A percentile compares a stretch with the other conserved stretches of the same genome.
Conservation (phyloP, 1,139 yeast species). For the Kodamaea ohmeri region DNA sequence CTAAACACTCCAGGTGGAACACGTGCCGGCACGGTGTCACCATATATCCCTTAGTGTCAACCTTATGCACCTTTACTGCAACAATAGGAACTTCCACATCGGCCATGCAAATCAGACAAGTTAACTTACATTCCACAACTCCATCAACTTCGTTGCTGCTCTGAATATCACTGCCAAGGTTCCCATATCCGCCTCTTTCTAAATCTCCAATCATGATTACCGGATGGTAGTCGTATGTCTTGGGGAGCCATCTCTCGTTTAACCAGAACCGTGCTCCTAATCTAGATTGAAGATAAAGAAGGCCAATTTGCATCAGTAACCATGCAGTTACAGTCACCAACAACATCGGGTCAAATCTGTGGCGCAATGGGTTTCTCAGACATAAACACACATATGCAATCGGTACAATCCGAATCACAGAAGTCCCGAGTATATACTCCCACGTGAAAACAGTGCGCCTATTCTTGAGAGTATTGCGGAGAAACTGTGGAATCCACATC, state of each 20-base stretch:
- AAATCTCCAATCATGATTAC: constrained; percentile 57
- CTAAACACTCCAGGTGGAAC: constrained; percentile 83
- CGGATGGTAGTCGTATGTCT: constrained; percentile 81
- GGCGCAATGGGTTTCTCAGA: constrained; percentile 47
- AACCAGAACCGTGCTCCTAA: constrained; percentile 84
- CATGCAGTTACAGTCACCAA: constrained; percentile 47
- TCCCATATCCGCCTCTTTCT: constrained; percentile 40
- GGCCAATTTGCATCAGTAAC: constrained; percentile 53
- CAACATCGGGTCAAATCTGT: constrained; percentile 53
- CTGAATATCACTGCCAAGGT: constrained; percentile 42
- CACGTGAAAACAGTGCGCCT: constrained; percentile 64
- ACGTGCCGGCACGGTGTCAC: constrained; percentile 90
- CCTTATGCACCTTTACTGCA: constrained; percentile 21
- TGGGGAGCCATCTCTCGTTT: constrained; percentile 70
- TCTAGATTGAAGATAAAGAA: constrained; percentile 59
- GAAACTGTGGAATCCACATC: constrained; percentile 89
- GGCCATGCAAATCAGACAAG: constrained; percentile 91
- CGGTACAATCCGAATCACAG: constrained; percentile 62
- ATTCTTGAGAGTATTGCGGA: constrained; percentile 73
- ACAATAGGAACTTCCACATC: constrained; percentile 61
- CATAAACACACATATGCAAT: constrained; percentile 56
- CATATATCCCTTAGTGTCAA: constrained; percentile 59
- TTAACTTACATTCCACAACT: constrained; percentile 37
- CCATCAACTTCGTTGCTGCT: constrained; percentile 28
- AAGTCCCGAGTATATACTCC: constrained; percentile 69